Base-by-base conservation (phyloP, 2,329 filamentous ascomycete genomes). In the Metarhizium brunneum region DNA sequence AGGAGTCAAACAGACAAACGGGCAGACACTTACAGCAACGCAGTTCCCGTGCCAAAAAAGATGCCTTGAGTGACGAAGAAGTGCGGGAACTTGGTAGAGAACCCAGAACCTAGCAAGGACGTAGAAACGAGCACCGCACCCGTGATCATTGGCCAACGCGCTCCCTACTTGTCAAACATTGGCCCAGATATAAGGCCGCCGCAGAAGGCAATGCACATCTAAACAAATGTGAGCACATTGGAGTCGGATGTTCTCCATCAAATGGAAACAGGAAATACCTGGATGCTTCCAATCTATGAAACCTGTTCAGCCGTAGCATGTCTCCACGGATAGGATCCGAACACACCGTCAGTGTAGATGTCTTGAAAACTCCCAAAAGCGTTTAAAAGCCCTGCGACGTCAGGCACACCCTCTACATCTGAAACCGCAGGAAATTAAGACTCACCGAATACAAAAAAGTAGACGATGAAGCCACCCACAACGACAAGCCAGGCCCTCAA, bases 321-420 rank as follows among this genome's bases (percentile, higher is more conserved):
- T 48, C 68, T 58, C 61, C 71, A 62, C 53, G 50, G 50, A n/a
- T 11, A 18, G 16, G 6, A 6, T 10, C 11, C 29, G 18, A n/a
- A 2, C 8, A 65, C 70, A 30, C 30, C 13, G 4, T 48, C 42
- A 5, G 36, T 59, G 58, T 83, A 84, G 64, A 77, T 76, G 3
- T 74, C 73, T 58, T 83, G 79, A 55, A 80, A 83, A 3, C 78
- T 74, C 3, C 80, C 80, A 57, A 81, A 83, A n/a, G 76, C 65
- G 58, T 71, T 68, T 20, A 68, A n/a, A 14, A 68, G 54, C 7
- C 65, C 65, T 68, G 16, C 2, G 2, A 20, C 10, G 36, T n/a
- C 16, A 20, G 14, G 13, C 42, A 20, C 32, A 32, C 5, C 45
- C 18, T 18, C 14, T 10, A 20, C 4, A 18, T 11, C 14, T n/a